phyloP scores from a whole-genome alignment of 352 stramenopile species.

The Globisporangium heterothallicum region DNA sequence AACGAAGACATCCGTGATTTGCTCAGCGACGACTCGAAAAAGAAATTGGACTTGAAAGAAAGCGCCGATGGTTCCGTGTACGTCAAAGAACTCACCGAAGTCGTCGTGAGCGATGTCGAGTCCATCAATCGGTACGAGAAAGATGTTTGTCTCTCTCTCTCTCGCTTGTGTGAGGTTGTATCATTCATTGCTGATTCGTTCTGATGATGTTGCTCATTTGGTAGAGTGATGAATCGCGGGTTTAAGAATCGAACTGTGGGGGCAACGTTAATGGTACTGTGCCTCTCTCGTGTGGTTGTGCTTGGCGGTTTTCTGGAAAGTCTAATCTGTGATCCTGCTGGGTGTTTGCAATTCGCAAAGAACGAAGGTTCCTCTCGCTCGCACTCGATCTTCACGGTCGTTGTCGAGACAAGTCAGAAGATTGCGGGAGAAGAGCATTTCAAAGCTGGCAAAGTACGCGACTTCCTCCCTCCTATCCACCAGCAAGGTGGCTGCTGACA shows the following conservation, averaged over 20 bases:
- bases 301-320: too few species aligned
- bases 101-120: slow-evolving; percentile 72
- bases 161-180: too few species aligned
- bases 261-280: slow-evolving; percentile 68
- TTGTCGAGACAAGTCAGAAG: slow-evolving; percentile 79
- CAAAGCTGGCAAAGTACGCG: slow-evolving; percentile 67
- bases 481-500: too few species aligned
- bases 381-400: slow-evolving; percentile 84
- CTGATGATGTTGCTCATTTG: neutral
- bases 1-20: slow-evolving; percentile 93
- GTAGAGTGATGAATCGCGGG: slow-evolving; percentile 61
- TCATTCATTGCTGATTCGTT: too few species aligned
- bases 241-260: slow-evolving; percentile 83
- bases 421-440: slow-evolving; percentile 69
- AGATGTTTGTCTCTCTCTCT: too few species aligned
- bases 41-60: slow-evolving; percentile 85
- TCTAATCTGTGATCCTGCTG: neutral
- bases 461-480: neutral
- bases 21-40: slow-evolving; percentile 71
- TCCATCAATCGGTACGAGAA: slow-evolving; percentile 65
- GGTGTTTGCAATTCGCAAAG: neutral
- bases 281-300: too few species aligned
- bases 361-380: slow-evolving; percentile 81
- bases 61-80: slow-evolving; percentile 74
- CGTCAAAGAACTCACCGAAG: slow-evolving; percentile 86